Evolutionary conservation across 1,139 yeast genomes (phyloP).

Genomic region (Meyerozyma elateridarum): DNA sequence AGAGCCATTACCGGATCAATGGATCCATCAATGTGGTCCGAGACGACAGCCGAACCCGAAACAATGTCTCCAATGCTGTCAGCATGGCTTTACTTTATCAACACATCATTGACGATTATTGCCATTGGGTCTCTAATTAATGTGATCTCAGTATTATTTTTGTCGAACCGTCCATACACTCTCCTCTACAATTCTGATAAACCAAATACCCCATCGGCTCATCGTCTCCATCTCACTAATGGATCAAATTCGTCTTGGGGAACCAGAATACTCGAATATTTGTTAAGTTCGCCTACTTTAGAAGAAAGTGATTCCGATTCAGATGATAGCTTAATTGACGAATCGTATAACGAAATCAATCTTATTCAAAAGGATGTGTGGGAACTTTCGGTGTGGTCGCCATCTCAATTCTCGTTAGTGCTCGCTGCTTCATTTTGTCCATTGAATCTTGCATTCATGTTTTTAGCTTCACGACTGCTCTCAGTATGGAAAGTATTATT

Average conservation of each 20-base stretch:
- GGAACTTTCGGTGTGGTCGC: constrained; percentile 44
- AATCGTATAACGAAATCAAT: constrained; percentile 14
- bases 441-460: constrained; percentile 33
- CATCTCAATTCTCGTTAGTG: constrained; percentile 19
- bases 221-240: constrained; percentile 16
- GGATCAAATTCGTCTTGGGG: background rate
- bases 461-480: constrained; percentile 22
- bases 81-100: constrained; percentile 18
- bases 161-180: constrained; percentile 35
- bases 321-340: background rate
- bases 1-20: constrained; percentile 9
- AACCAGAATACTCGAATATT: background rate
- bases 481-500: constrained; percentile 34
- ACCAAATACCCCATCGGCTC: constrained; percentile 37
- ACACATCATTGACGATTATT: constrained; percentile 13
- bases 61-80: constrained; percentile 1
- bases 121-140: constrained; percentile 24
- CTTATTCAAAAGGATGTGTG: constrained; percentile 33
- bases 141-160: constrained; percentile 23
- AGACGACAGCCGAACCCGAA: too few relatives aligned
- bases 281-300: background rate
- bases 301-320: background rate
- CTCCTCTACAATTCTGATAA: constrained; percentile 30
- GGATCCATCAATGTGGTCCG: too few relatives aligned
- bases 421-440: constrained; percentile 56